Percentiles rank a stretch among this genome's conserved stretches.
phyloP scores from a whole-genome alignment of 2,329 filamentous ascomycete species.

The Cadophora malorum region DNA sequence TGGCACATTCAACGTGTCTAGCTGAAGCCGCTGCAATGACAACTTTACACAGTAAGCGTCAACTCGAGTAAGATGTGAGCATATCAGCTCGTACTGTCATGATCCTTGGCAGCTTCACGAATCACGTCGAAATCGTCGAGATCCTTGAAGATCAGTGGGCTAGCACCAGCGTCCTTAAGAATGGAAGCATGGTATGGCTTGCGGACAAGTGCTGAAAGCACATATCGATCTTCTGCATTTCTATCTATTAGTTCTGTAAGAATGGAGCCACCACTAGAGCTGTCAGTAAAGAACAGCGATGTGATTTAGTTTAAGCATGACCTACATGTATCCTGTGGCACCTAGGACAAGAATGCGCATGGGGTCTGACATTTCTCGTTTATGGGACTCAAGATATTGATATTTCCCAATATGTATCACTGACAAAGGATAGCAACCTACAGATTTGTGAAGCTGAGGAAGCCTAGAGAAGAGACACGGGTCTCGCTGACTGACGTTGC shows the following conservation, averaged over 20 bases:
- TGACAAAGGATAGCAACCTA: not conserved
- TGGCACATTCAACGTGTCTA: conserved; percentile 48
- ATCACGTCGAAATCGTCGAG: conserved; percentile 37
- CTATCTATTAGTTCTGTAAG: conserved; percentile 26
- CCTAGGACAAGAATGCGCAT: conserved; percentile 34
- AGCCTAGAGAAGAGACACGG: not conserved
- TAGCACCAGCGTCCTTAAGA: conserved; percentile 36
- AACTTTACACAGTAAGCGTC: conserved; percentile 37
- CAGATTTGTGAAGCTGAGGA: not conserved
- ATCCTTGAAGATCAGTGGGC: conserved; percentile 35
- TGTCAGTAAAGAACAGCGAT: conserved; percentile 10
- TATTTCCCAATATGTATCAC: not conserved
- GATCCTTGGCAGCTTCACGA: conserved; percentile 32
- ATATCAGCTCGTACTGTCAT: conserved; percentile 31
- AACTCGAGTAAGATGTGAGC: not conserved
- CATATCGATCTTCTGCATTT: conserved; percentile 15
- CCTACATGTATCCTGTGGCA: conserved; percentile 37
- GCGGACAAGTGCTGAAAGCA: conserved; percentile 37
- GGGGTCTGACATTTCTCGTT: conserved; percentile 33
- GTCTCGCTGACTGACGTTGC: not conserved
- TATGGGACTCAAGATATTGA: not conserved
- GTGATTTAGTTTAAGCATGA: not conserved
- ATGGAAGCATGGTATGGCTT: conserved; percentile 37
- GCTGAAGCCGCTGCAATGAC: conserved; percentile 53
- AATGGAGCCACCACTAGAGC: conserved; percentile 36